Conservation (phyloP, 352 stramenopile genomes). For the Pythium coloratum region DNA sequence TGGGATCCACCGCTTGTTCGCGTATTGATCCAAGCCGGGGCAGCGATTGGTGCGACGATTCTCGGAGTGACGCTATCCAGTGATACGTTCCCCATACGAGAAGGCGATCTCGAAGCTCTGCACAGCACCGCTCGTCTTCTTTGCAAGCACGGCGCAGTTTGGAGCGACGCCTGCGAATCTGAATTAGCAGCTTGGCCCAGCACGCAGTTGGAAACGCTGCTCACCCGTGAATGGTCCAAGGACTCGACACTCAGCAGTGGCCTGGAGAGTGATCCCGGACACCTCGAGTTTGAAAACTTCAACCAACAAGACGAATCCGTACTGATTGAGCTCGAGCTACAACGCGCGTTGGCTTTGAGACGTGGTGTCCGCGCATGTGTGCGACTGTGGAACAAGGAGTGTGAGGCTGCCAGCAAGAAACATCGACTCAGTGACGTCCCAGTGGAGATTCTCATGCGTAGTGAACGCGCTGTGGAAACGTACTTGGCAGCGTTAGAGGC, state of each 20-base stretch:
- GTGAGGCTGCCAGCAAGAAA: background rate
- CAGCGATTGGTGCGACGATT: background rate
- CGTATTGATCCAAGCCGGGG: background rate
- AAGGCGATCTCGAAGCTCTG: background rate
- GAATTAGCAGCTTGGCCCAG: background rate
- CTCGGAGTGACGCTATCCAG: background rate
- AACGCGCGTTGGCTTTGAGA: background rate
- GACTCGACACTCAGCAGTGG: conserved; percentile 15
- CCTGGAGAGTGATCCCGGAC: conserved; percentile 3
- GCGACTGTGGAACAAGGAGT: background rate
- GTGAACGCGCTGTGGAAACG: conserved; percentile 10
- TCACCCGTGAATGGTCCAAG: conserved; percentile 13
- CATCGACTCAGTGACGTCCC: background rate
- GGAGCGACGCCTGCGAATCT: conserved; percentile 1
- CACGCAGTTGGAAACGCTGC: background rate
- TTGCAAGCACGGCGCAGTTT: conserved; percentile 2
- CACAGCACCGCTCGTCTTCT: conserved; percentile 2
- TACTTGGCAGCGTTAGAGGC: conserved; percentile 16
- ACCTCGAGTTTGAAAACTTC: background rate
- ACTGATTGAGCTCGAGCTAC: background rate
- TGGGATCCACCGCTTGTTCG: background rate
- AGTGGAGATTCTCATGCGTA: conserved; percentile 21
- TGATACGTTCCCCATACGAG: background rate
- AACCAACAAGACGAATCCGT: background rate
- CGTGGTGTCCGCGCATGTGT: conserved; percentile 7